Percentiles rank a stretch among this genome's conserved stretches.
Evolutionary conservation across 1,139 yeast genomes (phyloP).

Genomic region (Scheffersomyces insectosa): DNA sequence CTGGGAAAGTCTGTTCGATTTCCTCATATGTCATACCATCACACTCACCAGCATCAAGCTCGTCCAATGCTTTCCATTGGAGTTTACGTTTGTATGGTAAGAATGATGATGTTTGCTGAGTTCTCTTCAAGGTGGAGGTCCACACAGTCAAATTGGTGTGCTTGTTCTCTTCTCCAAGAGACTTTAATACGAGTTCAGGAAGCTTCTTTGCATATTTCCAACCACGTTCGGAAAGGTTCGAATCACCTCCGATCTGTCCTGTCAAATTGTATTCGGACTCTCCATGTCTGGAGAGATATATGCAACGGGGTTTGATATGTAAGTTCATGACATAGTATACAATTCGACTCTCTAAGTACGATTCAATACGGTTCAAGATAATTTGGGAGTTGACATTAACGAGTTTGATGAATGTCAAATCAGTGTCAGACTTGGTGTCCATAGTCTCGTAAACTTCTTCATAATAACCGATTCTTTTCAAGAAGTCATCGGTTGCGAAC

Average conservation of each 20-base stretch:
- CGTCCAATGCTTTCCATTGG: constrained; percentile 97
- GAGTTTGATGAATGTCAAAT: constrained; percentile 79
- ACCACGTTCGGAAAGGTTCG: constrained; percentile 83
- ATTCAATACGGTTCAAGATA: constrained; percentile 80
- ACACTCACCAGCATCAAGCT: constrained; percentile 96
- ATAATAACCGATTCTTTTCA: constrained; percentile 71
- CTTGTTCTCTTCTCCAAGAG: constrained; percentile 66
- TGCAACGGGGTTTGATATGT: constrained; percentile 87
- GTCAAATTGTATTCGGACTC: constrained; percentile 90
- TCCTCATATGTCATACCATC: constrained; percentile 94
- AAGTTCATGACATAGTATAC: constrained; percentile 95
- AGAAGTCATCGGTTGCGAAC: constrained; percentile 69
- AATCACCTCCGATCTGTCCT: constrained; percentile 96
- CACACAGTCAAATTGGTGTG: constrained; percentile 81
- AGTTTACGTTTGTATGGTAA: constrained; percentile 76
- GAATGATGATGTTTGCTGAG: constrained; percentile 88
- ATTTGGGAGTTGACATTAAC: constrained; percentile 88
- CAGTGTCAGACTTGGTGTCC: constrained; percentile 54
- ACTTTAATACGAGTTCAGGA: constrained; percentile 73
- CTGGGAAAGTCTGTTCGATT: constrained; percentile 77
- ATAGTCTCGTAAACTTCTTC: constrained; percentile 76
- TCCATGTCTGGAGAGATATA: constrained; percentile 95
- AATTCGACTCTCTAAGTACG: constrained; percentile 87
- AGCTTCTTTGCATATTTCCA: constrained; percentile 79
- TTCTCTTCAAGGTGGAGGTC: constrained; percentile 91